Percentiles rank a stretch among this genome's conserved stretches.
phyloP scores from a whole-genome alignment of 2,329 filamentous ascomycete species.

The Ciborinia camelliae region DNA sequence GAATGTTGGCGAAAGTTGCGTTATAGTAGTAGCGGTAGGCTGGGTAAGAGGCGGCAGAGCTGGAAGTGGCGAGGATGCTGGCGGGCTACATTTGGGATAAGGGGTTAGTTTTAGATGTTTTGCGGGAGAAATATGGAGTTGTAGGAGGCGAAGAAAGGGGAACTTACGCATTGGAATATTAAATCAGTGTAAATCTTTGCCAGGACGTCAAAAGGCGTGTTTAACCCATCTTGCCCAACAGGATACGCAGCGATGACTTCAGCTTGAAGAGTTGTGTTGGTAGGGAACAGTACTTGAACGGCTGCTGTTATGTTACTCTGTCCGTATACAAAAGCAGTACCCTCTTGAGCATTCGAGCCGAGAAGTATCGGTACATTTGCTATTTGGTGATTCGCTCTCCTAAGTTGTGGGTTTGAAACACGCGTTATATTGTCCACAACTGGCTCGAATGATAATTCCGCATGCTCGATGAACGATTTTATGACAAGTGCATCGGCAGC shows the following conservation, averaged over 20 bases:
- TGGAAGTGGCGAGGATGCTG: constrained; percentile 3
- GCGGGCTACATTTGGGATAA: background rate
- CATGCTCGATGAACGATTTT: constrained; percentile 7
- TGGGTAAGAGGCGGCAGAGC: background rate
- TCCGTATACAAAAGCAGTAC: constrained; percentile 1
- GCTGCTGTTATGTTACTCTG: background rate
- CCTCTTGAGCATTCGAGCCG: constrained; percentile 12
- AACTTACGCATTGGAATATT: constrained; percentile 16
- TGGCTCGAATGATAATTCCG: background rate
- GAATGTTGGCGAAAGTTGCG: constrained; percentile 15
- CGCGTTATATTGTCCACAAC: background rate
- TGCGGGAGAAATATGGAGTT: too few species aligned
- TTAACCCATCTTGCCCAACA: background rate
- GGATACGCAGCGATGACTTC: background rate
- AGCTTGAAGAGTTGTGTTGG: background rate
- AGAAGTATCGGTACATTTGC: constrained; percentile 15
- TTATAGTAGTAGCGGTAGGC: constrained; percentile 20
- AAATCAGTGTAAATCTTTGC: constrained; percentile 9
- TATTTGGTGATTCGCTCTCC: background rate
- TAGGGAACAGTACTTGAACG: background rate
- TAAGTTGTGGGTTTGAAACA: background rate
- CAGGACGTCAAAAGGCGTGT: background rate
- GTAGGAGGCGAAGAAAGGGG: background rate
- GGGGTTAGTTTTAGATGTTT: background rate
- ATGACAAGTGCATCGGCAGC: constrained; percentile 5